Evolutionary conservation across 208 protist species (phyloP).

Genomic region (Crithidia acanthocephali): DNA sequence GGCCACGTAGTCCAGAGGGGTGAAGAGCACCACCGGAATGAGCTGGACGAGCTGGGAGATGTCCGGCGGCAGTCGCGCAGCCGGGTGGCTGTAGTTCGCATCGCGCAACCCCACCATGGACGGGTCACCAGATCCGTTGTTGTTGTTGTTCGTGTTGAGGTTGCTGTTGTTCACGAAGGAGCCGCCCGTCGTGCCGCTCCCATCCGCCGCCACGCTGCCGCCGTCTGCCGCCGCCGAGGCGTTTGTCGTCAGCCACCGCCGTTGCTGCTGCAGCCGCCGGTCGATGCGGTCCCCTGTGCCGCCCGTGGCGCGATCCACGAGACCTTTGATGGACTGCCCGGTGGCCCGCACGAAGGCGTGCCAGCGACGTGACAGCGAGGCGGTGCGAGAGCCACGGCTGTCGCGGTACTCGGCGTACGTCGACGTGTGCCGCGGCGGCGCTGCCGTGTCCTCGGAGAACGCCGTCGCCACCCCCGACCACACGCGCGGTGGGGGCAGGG

Average conservation of each 20-base stretch:
- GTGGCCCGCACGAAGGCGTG: slow-evolving; percentile 40
- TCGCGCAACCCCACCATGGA: slow-evolving; percentile 21
- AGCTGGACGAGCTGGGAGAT: slow-evolving; percentile 37
- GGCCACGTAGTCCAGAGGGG: slow-evolving; percentile 82
- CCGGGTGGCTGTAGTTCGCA: slow-evolving; percentile 33
- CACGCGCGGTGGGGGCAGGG: slow-evolving; percentile 35
- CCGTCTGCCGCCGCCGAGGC: neutral
- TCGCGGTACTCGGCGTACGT: slow-evolving; percentile 60
- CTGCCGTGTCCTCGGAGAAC: slow-evolving; percentile 30
- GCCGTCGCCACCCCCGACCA: slow-evolving; percentile 33
- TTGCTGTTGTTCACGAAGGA: neutral
- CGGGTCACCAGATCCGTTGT: neutral
- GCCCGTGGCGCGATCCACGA: slow-evolving; percentile 34
- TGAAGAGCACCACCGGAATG: slow-evolving; percentile 62
- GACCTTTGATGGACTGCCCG: slow-evolving; percentile 41
- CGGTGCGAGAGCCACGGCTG: slow-evolving; percentile 35
- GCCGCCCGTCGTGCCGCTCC: neutral
- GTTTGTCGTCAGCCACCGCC: slow-evolving; percentile 18
- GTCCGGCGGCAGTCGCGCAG: slow-evolving; percentile 45
- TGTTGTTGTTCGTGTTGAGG: neutral
- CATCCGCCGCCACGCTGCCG: neutral
- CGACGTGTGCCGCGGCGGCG: slow-evolving; percentile 26
- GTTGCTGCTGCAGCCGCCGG: slow-evolving; percentile 32
- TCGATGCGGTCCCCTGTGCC: slow-evolving; percentile 24
- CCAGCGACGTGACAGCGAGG: slow-evolving; percentile 41